Evolutionary conservation across 305 asterid genomes (phyloP).

Genomic region (Fraxinus ornus): DNA sequence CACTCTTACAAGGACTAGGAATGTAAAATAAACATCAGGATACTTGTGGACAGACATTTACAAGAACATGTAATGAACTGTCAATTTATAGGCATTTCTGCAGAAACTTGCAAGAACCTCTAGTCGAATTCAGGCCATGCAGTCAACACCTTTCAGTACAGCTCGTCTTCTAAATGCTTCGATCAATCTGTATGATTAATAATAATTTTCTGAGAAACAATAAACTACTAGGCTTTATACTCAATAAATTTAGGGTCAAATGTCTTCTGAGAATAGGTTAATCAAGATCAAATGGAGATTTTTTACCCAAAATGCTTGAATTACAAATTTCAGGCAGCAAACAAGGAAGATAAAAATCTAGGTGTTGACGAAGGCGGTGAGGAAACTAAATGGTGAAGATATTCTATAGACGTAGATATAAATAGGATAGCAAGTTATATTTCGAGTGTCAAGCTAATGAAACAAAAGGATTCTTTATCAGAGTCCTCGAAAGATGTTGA

Average conservation of each 20-base stretch:
- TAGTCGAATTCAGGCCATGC: background rate
- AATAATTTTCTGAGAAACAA: background rate
- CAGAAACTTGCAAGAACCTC: background rate
- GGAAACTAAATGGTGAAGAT: background rate
- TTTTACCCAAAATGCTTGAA: background rate
- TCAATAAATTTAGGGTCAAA: background rate
- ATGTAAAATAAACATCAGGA: background rate
- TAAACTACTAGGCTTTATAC: background rate
- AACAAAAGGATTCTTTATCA: background rate
- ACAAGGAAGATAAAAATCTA: background rate
- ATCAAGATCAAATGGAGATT: background rate
- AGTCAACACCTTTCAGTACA: background rate
- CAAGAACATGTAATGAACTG: background rate
- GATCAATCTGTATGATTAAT: slow-evolving; percentile 24
- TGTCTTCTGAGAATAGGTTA: background rate
- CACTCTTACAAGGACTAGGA: background rate
- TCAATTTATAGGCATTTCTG: background rate
- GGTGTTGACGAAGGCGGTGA: background rate
- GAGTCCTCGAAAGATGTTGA: slow-evolving; percentile 4
- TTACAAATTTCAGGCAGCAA: background rate
- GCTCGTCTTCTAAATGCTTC: background rate
- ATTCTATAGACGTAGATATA: background rate
- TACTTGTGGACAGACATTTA: background rate
- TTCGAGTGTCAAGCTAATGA: background rate
- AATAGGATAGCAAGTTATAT: background rate